phyloP scores from a whole-genome alignment of 1,284 basidiomycete species.

The Schizophyllum amplum region DNA sequence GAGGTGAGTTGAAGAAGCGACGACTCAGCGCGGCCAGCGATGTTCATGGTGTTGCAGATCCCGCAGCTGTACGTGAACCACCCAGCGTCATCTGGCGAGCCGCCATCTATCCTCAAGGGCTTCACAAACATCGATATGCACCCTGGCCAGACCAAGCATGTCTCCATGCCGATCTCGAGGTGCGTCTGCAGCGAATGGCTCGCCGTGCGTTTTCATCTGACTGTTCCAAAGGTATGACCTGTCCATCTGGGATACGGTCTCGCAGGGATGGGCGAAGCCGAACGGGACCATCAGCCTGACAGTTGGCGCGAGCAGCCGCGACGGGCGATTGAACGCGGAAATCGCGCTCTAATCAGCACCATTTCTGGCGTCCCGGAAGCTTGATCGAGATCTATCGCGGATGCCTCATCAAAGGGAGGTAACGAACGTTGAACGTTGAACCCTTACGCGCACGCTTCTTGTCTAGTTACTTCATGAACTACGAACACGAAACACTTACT shows the following conservation, averaged over 20 bases:
- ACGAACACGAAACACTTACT: no score
- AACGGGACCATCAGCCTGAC: conserved; percentile 35
- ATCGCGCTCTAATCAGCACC: conserved; percentile 16
- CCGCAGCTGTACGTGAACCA: conserved; percentile 61
- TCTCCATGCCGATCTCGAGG: conserved; percentile 51
- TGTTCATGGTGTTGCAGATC: conserved; percentile 26
- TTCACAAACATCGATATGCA: conserved; percentile 51
- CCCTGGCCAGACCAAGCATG: conserved; percentile 37
- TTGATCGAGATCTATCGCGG: no score
- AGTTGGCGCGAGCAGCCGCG: conserved; percentile 46
- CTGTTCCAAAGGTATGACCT: conserved; percentile 55
- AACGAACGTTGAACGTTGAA: no score
- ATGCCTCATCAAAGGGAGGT: no score
- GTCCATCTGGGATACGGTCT: conserved; percentile 48
- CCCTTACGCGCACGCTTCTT: no score
- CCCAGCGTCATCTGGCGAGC: conserved; percentile 45
- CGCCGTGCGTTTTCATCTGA: no score
- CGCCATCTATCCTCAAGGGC: conserved; percentile 56
- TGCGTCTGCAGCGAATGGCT: background rate
- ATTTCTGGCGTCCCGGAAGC: no score
- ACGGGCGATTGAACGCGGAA: conserved; percentile 32
- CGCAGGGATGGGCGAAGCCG: conserved; percentile 40
- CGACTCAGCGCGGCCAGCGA: conserved; percentile 8
- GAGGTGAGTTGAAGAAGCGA: conserved; percentile 29
- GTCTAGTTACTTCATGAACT: no score